Percentiles rank a stretch among this genome's conserved stretches.
These are phyloP conservation scores for Penicillium sp. DNA, from an alignment of 2,329 filamentous ascomycete genomes.

Conservation along the genomic window DNA sequence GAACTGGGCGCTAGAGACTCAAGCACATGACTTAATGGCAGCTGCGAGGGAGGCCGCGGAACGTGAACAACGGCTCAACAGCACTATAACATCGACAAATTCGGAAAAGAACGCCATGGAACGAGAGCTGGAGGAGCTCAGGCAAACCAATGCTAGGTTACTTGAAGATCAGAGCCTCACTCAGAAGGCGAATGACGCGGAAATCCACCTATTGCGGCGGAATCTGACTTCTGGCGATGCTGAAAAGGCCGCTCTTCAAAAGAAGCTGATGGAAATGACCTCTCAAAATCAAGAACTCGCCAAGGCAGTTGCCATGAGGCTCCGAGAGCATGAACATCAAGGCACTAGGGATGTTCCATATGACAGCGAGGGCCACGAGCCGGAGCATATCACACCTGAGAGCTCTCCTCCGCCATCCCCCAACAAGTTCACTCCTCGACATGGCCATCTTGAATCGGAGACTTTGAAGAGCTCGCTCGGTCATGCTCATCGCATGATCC, in stretches of 20 bases:
- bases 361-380: constrained; percentile 62
- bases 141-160: constrained; percentile 72
- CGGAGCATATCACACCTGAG: constrained; percentile 74
- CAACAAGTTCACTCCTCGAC: constrained; percentile 84
- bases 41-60: constrained; percentile 73
- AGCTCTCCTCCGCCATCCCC: constrained; percentile 89
- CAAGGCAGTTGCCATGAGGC: constrained; percentile 73
- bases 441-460: constrained; percentile 89
- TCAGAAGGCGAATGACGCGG: constrained; percentile 83
- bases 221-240: constrained; percentile 74
- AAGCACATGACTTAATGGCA: constrained; percentile 77
- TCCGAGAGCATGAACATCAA: constrained; percentile 64
- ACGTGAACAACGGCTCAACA: constrained; percentile 76
- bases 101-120: constrained; percentile 75
- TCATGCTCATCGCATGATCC: constrained; percentile 94
- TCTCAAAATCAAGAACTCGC: constrained; percentile 89
- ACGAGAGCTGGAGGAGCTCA: constrained; percentile 87
- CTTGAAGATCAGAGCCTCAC: constrained; percentile 73
- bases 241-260: constrained; percentile 74
- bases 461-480: constrained; percentile 91
- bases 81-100: constrained; percentile 66
- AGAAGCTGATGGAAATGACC: constrained; percentile 82
- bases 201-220: constrained; percentile 78
- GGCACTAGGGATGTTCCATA: constrained; percentile 57
- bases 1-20: constrained; percentile 95